Evolutionary conservation across 1,284 basidiomycete genomes (phyloP).

Genomic region (Cryptococcus depauperatus): DNA sequence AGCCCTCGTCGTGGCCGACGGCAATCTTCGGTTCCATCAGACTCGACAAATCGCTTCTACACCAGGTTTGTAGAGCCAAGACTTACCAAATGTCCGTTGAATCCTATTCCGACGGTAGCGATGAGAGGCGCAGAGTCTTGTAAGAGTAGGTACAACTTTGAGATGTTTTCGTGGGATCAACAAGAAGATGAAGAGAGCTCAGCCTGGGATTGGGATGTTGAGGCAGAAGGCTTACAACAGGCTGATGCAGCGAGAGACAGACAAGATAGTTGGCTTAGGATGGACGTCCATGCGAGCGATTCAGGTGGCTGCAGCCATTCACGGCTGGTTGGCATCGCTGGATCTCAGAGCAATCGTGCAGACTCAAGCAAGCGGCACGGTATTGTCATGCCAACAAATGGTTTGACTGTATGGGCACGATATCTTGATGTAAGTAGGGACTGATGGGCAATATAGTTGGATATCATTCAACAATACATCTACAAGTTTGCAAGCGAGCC

Average conservation of each 20-base stretch:
- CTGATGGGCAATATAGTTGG: no score
- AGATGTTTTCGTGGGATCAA: conserved; percentile 3
- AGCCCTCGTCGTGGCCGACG: no score
- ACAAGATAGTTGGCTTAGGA: neutral
- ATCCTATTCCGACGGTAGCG: neutral
- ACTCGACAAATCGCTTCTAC: neutral
- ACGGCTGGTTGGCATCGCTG: neutral
- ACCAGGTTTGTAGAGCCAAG: no score
- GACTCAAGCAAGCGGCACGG: no score
- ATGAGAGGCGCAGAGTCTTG: neutral
- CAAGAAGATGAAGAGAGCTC: neutral
- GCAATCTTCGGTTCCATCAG: neutral
- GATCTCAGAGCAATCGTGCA: neutral
- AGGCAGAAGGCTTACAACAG: neutral
- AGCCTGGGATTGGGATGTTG: neutral
- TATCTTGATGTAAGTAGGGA: no score
- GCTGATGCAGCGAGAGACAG: neutral
- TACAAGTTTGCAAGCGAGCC: no score
- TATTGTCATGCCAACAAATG: no score
- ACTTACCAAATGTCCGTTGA: neutral
- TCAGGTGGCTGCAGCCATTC: neutral
- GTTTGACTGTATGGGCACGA: no score
- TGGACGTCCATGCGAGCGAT: neutral
- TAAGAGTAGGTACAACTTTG: neutral
- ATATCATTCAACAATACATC: no score